Base-by-base conservation (phyloP, 306 rosid genomes). In the Quercus engelmannii region DNA sequence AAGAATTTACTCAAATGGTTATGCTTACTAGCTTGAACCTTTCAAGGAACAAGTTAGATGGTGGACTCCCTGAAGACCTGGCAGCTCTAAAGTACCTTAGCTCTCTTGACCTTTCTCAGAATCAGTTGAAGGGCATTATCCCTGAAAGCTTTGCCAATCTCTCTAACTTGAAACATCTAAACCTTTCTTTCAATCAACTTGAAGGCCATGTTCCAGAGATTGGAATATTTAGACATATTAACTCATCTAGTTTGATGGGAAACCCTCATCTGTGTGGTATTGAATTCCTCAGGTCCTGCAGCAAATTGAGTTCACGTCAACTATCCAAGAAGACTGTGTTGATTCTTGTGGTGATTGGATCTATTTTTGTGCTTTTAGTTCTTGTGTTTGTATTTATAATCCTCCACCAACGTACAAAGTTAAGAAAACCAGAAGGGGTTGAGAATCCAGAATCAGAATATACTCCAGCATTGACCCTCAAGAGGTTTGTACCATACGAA, bases 91-190 rank as follows among this genome's bases (percentile, higher is more conserved):
- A 89, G 85, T 83, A 83, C 55, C 88, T 94, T 43, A 84, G 38
- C 79, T 88, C 91, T 73, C 75, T 92, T 2, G 98, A 94, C 82
- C 96, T 94, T 85, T 94, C 98, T 84, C 93, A 83, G 54, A 94
- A 94, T 77, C 74, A 83, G 65, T 79, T 94, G 86, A 85, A 78
- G 69, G 98, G 98, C 52, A 77, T 55, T 6, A 94, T 94, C 69
- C 90, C 92, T 10, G 65, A 80, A 73, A 80, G 85, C 74, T 82
- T 90, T 63, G 74, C 90, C 75, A 86, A 87, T 73, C 85, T 80
- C 76, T 85, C 97, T 65, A 76, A 76, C 68, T 86, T 92, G 82
- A 81, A 75, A 81, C 86, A 84, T 85, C 83, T 90, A 56, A 89
- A 94, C 84, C 85, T 94, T 76, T 92, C 96, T 82, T 92, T 89